Base-by-base conservation (phyloP, 2,329 filamentous ascomycete species). In the Paraphaeosphaeria sporulosa region DNA sequence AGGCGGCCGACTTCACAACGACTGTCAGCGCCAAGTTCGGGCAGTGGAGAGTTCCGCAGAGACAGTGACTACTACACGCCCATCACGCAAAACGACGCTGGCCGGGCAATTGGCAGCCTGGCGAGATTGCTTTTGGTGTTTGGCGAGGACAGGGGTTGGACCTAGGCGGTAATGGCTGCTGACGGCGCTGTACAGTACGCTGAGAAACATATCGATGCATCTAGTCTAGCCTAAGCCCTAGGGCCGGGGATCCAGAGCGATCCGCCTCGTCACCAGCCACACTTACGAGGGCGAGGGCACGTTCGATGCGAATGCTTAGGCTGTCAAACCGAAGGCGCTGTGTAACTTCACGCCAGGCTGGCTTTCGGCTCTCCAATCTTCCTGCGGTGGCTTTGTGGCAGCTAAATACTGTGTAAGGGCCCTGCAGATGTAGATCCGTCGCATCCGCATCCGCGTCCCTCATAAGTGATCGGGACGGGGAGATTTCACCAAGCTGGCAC, bases 91-190 rank as follows among this genome's bases (percentile, higher is more conserved):
- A 46, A 36, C 15, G 25, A 55, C 30, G 61, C 55, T 55, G 48
- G 56, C 57, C 56, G 60, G 65, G 59, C 59, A 60, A 58, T 68
- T 44, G 51, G 69, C 63, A 69, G 67, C 66, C 69, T 69, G 67
- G 64, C 59, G 50, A 56, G 47, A 52, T 60, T 58, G 51, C 46
- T 52, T 58, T 55, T 53, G 54, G 27, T 42, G 43, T 49, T 51
- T 55, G 49, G 55, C 38, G 36, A 46, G 52, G 34, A 38, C 25
- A 19, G 43, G 51, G 34, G 51, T 36, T 38, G 12, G 23, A 47
- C 38, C 32, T 15, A 15, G 36, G 17, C 2, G 23, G 55, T 57
- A 57, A 42, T 36, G 10, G 43, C 7, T 57, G 46, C 47, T 57
- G 46, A 57, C 55, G 8, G 25, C 25, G 8, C 43, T 13, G 17